Evolutionary conservation across 2,329 filamentous ascomycete genomes (phyloP).

Genomic region (Stemphylium vesicarium): DNA sequence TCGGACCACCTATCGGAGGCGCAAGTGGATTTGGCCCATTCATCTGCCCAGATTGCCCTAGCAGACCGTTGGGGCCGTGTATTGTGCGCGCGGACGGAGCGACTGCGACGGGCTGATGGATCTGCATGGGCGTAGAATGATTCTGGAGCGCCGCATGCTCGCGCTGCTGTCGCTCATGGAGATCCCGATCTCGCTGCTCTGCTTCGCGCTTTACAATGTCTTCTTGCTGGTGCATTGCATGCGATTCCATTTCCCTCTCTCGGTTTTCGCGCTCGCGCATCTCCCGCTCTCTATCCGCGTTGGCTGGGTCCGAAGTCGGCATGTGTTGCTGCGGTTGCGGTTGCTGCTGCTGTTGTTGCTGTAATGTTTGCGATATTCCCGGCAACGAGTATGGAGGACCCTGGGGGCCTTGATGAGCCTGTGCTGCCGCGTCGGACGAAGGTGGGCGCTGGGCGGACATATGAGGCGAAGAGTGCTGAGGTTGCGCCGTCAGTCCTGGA

Average conservation of each 20-base stretch:
- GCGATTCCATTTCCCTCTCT: slow-evolving; percentile 62
- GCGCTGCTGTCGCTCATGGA: slow-evolving; percentile 63
- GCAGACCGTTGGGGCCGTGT: slow-evolving; percentile 87
- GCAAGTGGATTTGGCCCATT: slow-evolving; percentile 56
- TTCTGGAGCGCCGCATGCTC: slow-evolving; percentile 82
- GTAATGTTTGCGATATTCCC: slow-evolving; percentile 53
- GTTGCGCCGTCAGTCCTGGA: slow-evolving; percentile 53
- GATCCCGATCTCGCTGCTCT: slow-evolving; percentile 62
- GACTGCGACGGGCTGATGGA: slow-evolving; percentile 89
- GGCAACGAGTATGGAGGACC: slow-evolving; percentile 53
- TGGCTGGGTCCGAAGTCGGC: slow-evolving; percentile 43
- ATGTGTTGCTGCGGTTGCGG: slow-evolving; percentile 42
- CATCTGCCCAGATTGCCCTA: slow-evolving; percentile 64
- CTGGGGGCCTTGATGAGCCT: slow-evolving; percentile 42
- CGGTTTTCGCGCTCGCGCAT: slow-evolving; percentile 51
- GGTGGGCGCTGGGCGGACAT: slow-evolving; percentile 45
- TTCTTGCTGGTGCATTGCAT: slow-evolving; percentile 57
- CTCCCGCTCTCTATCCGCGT: slow-evolving; percentile 54
- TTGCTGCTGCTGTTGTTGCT: slow-evolving; percentile 24
- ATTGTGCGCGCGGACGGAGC: slow-evolving; percentile 77
- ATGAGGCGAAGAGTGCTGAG: slow-evolving; percentile 51
- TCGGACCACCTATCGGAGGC: slow-evolving; percentile 63
- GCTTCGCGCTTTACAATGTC: slow-evolving; percentile 56
- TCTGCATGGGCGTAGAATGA: slow-evolving; percentile 83
- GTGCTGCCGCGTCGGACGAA: slow-evolving; percentile 47